phyloP scores from a whole-genome alignment of 2,329 filamentous ascomycete genomes.

The Fusarium secorum region DNA sequence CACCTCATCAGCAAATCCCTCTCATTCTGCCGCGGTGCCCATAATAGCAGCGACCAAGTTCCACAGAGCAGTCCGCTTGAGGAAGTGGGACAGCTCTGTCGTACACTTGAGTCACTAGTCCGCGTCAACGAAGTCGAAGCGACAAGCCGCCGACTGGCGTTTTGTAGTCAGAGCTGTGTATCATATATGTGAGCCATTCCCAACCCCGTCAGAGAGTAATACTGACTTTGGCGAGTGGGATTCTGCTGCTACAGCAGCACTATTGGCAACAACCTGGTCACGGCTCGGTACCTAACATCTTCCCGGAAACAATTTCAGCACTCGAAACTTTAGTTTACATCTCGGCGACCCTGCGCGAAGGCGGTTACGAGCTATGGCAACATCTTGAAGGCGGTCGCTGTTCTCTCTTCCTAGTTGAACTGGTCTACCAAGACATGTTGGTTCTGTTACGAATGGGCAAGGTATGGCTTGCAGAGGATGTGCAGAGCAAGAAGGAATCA shows the following conservation, averaged over 20 bases:
- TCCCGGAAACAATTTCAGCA: not conserved
- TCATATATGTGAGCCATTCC: not conserved
- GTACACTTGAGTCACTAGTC: not conserved
- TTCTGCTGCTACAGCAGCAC: not conserved
- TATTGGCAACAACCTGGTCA: not conserved
- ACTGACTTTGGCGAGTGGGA: not conserved
- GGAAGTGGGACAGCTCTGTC: not conserved
- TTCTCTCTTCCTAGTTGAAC: not conserved
- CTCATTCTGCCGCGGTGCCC: not conserved
- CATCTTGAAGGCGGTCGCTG: not conserved
- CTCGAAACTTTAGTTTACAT: not conserved
- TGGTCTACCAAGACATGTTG: not conserved
- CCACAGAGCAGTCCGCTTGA: not conserved
- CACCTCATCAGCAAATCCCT: not conserved
- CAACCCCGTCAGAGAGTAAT: not conserved
- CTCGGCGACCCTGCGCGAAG: not conserved
- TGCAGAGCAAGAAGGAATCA: not conserved
- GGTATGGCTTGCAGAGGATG: not conserved
- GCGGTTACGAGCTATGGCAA: not conserved
- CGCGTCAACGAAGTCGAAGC: not conserved
- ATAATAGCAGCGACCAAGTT: fast-evolving
- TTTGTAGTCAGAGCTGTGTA: not conserved
- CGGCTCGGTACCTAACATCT: not conserved
- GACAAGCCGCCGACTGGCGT: not conserved
- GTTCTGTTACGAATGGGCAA: fast-evolving